Evolutionary conservation across 306 rosid genomes (phyloP).

Genomic region (Coriaria nepalensis): DNA sequence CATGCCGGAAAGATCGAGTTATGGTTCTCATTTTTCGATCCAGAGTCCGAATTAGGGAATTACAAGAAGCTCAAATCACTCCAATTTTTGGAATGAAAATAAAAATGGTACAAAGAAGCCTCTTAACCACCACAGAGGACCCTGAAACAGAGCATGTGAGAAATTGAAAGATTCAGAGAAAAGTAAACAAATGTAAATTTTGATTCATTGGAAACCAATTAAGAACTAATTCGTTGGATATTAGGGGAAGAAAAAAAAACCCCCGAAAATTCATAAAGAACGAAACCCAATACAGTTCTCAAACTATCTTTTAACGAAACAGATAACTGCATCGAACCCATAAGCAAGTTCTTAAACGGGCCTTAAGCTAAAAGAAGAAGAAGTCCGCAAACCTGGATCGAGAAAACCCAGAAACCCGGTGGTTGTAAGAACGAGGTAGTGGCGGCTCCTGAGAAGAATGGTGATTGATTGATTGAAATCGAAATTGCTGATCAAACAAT

Average conservation of each 20-base stretch:
- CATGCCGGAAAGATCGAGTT: slow-evolving; percentile 37
- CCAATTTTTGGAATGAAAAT: slow-evolving; percentile 12
- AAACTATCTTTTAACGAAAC: too few species aligned
- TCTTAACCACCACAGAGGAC: slow-evolving; percentile 1
- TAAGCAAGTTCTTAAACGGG: too few species aligned
- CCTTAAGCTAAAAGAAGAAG: too few species aligned
- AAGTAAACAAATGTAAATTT: too few species aligned
- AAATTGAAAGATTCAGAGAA: background rate
- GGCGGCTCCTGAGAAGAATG: background rate
- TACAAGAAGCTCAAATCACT: slow-evolving; percentile 6
- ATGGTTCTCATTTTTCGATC: slow-evolving; percentile 48
- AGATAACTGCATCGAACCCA: too few species aligned
- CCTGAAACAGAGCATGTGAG: slow-evolving; percentile 25
- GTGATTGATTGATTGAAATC: background rate
- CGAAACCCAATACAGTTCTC: background rate
- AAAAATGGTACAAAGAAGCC: slow-evolving; percentile 4
- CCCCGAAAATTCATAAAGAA: background rate
- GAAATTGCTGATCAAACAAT: background rate
- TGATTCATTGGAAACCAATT: too few species aligned
- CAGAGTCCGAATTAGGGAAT: slow-evolving; percentile 4
- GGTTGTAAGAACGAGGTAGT: too few species aligned
- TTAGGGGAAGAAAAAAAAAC: too few species aligned
- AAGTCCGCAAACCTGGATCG: background rate
- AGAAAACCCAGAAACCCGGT: background rate
- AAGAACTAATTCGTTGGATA: too few species aligned